Evolutionary conservation across 768 basidiomycete species (phyloP).

Genomic region (Kwoniella botswanensis): DNA sequence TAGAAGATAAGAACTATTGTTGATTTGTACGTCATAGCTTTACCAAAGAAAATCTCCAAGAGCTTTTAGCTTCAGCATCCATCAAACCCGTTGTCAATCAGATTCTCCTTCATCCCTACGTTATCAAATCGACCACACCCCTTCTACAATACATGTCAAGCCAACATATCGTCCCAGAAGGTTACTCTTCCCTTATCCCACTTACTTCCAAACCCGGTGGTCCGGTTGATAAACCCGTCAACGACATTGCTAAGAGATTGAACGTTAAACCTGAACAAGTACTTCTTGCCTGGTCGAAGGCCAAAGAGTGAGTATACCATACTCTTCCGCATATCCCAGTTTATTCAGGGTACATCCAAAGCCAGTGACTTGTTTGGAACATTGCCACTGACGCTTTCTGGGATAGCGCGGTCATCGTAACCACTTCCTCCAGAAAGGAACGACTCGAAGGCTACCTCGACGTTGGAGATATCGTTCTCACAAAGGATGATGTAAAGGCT

Average conservation of each 20-base stretch:
- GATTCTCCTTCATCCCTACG: constrained; percentile 49
- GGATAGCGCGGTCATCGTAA: constrained; percentile 53
- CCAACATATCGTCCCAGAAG: constrained; percentile 47
- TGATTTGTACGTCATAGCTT: constrained; percentile 28
- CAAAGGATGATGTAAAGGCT: constrained; percentile 54
- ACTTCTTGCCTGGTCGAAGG: constrained; percentile 44
- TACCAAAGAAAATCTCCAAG: constrained; percentile 38
- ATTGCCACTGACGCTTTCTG: constrained; percentile 1
- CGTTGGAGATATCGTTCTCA: constrained; percentile 65
- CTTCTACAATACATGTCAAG: constrained; percentile 32
- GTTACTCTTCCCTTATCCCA: constrained; percentile 45
- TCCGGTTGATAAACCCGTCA: constrained; percentile 31
- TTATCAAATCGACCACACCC: constrained; percentile 33
- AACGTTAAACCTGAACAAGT: constrained; percentile 44
- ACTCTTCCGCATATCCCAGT: neutral
- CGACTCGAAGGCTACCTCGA: constrained; percentile 72
- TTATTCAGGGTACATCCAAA: neutral
- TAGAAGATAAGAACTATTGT: too few species aligned
- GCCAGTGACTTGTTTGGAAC: neutral
- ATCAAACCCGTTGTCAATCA: constrained; percentile 51
- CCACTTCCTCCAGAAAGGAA: constrained; percentile 56
- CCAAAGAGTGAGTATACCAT: constrained; percentile 38
- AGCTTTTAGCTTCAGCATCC: constrained; percentile 29
- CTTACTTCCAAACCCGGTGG: constrained; percentile 38
- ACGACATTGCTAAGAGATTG: constrained; percentile 30